These are phyloP conservation scores for Trametes elegans DNA, from an alignment of 768 basidiomycete species.

Conservation along the genomic window DNA sequence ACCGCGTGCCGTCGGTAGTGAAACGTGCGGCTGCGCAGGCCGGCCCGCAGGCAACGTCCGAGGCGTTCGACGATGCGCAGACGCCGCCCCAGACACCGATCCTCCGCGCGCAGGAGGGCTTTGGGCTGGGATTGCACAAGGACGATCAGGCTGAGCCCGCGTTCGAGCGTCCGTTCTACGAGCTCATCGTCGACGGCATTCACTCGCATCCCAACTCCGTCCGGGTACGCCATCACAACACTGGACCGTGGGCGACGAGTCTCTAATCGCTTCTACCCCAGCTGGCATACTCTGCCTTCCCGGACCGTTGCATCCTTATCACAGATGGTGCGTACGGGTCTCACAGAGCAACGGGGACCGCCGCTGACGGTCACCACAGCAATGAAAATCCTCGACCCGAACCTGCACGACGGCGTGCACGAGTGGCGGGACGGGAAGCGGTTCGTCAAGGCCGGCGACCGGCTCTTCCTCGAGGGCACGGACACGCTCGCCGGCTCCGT, in stretches of 20 bases:
- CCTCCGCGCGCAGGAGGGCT: constrained; percentile 17
- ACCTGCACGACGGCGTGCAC: constrained; percentile 79
- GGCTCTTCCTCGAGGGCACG: constrained; percentile 81
- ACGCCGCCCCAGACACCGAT: constrained; percentile 56
- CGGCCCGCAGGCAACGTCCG: constrained; percentile 39
- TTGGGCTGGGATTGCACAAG: constrained; percentile 42
- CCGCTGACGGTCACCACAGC: constrained; percentile 40
- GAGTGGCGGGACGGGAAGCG: constrained; percentile 84
- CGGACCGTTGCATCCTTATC: constrained; percentile 84
- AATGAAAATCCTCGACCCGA: constrained; percentile 83
- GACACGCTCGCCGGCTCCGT: constrained; percentile 87
- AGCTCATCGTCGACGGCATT: constrained; percentile 87
- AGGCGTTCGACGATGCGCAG: constrained; percentile 59
- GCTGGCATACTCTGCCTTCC: constrained; percentile 81
- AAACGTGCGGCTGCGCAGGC: constrained; percentile 13
- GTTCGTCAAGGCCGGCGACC: constrained; percentile 79
- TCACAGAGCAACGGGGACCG: not conserved
- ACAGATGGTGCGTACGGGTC: constrained; percentile 67
- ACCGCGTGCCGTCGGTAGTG: constrained; percentile 19
- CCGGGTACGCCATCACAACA: constrained; percentile 69
- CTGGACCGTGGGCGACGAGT: no score
- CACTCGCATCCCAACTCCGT: constrained; percentile 92
- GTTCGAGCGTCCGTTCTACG: constrained; percentile 78
- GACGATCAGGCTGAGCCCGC: constrained; percentile 43
- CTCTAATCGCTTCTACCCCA: no score